phyloP scores from a whole-genome alignment of 108 stramenopile species.

The Cyclotella sp. region DNA sequence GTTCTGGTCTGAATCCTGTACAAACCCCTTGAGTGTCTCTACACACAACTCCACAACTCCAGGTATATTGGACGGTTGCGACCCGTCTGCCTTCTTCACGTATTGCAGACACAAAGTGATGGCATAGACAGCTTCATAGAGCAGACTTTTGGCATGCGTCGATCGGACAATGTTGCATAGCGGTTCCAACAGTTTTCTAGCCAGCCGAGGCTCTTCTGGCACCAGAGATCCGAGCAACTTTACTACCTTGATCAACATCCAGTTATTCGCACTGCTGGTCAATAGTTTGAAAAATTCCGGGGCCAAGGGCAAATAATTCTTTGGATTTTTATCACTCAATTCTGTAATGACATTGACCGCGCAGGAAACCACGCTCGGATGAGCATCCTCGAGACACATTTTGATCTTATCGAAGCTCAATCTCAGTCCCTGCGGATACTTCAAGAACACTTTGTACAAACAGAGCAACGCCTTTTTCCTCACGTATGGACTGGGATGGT shows the following conservation, averaged over 20 bases:
- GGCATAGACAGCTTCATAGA: slow-evolving; percentile 96
- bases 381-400: slow-evolving; percentile 87
- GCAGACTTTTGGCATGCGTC: slow-evolving; percentile 95
- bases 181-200: slow-evolving; percentile 97
- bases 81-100: slow-evolving; percentile 91
- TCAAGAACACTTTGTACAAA: slow-evolving; percentile 96
- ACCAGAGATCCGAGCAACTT: slow-evolving; percentile 96
- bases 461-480: slow-evolving; percentile 97
- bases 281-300: slow-evolving; percentile 97
- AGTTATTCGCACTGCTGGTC: slow-evolving; percentile 96
- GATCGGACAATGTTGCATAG: slow-evolving; percentile 93
- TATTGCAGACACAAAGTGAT: slow-evolving; percentile 95
- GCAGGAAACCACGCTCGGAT: slow-evolving; percentile 93
- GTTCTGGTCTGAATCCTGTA: slow-evolving; percentile 97
- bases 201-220: slow-evolving; percentile 97
- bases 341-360: slow-evolving; percentile 99
- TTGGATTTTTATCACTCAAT: slow-evolving; percentile 96
- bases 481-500: slow-evolving; percentile 92
- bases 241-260: slow-evolving; percentile 99
- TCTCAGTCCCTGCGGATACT: slow-evolving; percentile 99
- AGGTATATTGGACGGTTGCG: slow-evolving; percentile 88
- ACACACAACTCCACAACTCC: slow-evolving; percentile 92
- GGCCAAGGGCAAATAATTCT: slow-evolving; percentile 96
- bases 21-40: slow-evolving; percentile 88
- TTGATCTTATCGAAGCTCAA: slow-evolving; percentile 95